These are phyloP conservation scores for Rubia yunnanensis DNA, from an alignment of 257 asterid species.

Conservation along the genomic window DNA sequence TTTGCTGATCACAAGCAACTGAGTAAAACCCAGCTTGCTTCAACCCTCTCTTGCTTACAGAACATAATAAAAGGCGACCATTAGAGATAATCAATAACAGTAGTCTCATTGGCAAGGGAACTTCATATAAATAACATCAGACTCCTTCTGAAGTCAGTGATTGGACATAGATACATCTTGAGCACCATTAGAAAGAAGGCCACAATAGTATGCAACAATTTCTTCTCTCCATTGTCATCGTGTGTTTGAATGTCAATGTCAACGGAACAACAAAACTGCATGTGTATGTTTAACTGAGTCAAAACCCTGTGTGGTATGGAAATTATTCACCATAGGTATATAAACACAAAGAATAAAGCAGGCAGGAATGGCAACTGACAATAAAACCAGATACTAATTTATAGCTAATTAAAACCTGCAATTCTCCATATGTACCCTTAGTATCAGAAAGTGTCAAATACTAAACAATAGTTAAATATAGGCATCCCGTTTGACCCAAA, in stretches of 20 bases:
- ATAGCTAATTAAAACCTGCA: background rate
- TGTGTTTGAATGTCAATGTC: conserved; percentile 35
- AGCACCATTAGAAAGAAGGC: conserved; percentile 39
- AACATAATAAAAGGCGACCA: conserved; percentile 69
- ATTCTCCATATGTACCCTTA: background rate
- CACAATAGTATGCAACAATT: conserved; percentile 43
- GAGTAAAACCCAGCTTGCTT: conserved; percentile 56
- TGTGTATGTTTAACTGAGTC: conserved; percentile 6
- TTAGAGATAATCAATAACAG: conserved; percentile 70
- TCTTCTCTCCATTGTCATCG: conserved; percentile 36
- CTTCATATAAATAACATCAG: conserved; percentile 69
- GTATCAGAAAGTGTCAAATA: background rate
- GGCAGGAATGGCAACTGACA: background rate
- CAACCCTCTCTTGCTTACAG: conserved; percentile 89
- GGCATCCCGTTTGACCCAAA: background rate
- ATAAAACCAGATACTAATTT: background rate
- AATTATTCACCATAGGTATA: background rate
- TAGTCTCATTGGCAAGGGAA: conserved; percentile 48
- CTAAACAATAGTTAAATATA: background rate
- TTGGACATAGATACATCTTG: conserved; percentile 32
- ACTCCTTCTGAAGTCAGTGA: conserved; percentile 27
- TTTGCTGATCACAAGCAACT: conserved; percentile 89
- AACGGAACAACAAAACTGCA: conserved; percentile 82
- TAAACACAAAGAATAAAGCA: background rate
- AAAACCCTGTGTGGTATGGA: background rate